These are phyloP conservation scores for Botrytis medusae DNA, from an alignment of 2,329 filamentous ascomycete genomes.

Conservation along the genomic window DNA sequence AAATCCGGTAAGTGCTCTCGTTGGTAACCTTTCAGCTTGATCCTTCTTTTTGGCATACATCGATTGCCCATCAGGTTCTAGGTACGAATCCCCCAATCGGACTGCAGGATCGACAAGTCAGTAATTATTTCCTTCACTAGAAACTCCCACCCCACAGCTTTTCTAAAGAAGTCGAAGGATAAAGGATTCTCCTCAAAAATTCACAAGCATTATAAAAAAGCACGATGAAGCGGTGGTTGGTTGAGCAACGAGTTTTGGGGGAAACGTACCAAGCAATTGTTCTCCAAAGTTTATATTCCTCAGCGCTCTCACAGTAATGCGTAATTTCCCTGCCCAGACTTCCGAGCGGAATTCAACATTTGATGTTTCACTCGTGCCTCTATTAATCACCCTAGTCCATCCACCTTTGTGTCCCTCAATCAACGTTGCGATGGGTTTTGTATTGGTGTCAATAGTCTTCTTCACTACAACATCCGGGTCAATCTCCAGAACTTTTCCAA, in stretches of 20 bases:
- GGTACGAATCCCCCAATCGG: neutral
- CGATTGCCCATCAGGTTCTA: conserved; percentile 6
- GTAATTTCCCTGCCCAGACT: conserved; percentile 18
- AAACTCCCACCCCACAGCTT: neutral
- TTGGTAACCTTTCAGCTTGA: neutral
- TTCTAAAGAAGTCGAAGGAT: neutral
- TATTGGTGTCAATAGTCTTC: neutral
- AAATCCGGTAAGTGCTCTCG: conserved; percentile 11
- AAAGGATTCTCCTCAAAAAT: neutral
- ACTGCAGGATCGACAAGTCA: neutral
- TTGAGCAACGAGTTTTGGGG: neutral
- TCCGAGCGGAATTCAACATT: conserved; percentile 13
- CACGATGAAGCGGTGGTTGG: neutral
- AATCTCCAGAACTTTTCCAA: neutral
- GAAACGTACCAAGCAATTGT: conserved; percentile 3
- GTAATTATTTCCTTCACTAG: neutral
- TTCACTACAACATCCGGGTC: neutral
- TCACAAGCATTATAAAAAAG: neutral
- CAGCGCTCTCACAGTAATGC: conserved; percentile 6
- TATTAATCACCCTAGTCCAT: conserved; percentile 19
- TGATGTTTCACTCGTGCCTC: neutral
- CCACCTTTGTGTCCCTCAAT: conserved; percentile 12
- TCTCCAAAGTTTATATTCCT: conserved; percentile 21
- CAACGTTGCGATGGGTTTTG: conserved; percentile 16
- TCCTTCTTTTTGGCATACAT: neutral